A percentile compares a stretch with the other conserved stretches of the same genome.
Conservation (phyloP, 176 grass and related monocot species). For the Carex pumila region DNA sequence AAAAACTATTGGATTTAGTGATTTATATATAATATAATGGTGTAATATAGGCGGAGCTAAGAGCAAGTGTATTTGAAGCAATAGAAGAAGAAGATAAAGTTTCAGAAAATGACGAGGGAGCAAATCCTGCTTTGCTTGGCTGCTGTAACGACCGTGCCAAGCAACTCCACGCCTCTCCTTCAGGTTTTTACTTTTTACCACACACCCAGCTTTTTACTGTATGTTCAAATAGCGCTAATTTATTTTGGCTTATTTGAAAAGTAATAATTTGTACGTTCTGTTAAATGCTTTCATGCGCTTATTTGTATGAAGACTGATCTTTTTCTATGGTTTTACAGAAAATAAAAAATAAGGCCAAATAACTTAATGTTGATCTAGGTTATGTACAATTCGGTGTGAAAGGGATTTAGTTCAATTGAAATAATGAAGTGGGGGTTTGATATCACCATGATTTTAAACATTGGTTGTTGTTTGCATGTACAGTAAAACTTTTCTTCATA, state of each 20-base stretch:
- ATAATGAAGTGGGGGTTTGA: not conserved
- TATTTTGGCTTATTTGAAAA: not conserved
- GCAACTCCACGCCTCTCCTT: constrained; percentile 75
- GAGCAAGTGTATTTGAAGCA: constrained; percentile 83
- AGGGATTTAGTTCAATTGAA: not conserved
- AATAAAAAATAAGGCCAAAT: not conserved
- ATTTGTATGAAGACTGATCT: not conserved
- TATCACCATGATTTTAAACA: not conserved
- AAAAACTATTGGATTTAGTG: not conserved
- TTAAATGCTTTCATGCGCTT: not conserved
- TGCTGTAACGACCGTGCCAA: constrained; percentile 75
- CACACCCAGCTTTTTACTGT: not conserved
- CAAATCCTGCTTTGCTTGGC: constrained; percentile 61
- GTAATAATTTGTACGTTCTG: not conserved
- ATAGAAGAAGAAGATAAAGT: constrained; percentile 84
- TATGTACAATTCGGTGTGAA: not conserved
- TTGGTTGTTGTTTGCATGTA: not conserved
- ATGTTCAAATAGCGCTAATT: not conserved
- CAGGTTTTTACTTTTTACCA: constrained; percentile 42
- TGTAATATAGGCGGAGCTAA: constrained; percentile 53
- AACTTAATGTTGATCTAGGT: not conserved
- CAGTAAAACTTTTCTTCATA: not conserved
- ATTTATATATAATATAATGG: not conserved
- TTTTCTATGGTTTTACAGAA: not conserved
- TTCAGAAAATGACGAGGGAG: constrained; percentile 43